A percentile compares a stretch with the other conserved stretches of the same genome.
These are phyloP conservation scores for Plasmodium vinckei DNA, from an alignment of 169 alveolate genomes.

Conservation along the genomic window DNA sequence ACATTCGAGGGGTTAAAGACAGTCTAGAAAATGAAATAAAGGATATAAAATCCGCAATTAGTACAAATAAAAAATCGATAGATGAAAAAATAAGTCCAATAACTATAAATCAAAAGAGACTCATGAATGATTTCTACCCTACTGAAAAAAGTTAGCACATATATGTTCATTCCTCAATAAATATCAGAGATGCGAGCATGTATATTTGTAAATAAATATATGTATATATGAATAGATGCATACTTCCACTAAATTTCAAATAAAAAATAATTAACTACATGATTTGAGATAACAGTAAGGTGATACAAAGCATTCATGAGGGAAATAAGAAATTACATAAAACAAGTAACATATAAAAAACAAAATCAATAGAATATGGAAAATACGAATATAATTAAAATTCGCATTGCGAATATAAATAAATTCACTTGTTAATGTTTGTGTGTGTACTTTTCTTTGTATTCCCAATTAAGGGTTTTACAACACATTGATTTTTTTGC, in stretches of 20 bases:
- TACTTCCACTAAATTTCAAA: not conserved
- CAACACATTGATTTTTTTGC: constrained; percentile 64
- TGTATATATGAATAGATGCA: not conserved
- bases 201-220: constrained; percentile 4
- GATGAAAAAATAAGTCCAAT: constrained; percentile 43
- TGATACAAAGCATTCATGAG: no score
- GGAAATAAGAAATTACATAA: no score
- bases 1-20: constrained; percentile 35
- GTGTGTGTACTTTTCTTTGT: not conserved
- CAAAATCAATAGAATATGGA: no score
- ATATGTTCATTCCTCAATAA: not conserved
- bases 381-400: no score
- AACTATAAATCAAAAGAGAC: constrained; percentile 45
- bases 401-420: no score
- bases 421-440: not conserved
- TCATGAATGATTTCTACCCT: constrained; percentile 59
- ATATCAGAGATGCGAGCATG: not conserved
- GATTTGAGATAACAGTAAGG: no score
- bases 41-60: constrained; percentile 21
- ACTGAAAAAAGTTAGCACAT: constrained; percentile 23
- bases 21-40: constrained; percentile 27
- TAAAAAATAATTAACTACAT: no score
- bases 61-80: constrained; percentile 30
- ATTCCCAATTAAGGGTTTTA: not conserved
- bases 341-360: no score